Percentiles rank a stretch among this genome's conserved stretches.
Conservation (phyloP, 1,139 yeast genomes). For the Pichia terricola region DNA sequence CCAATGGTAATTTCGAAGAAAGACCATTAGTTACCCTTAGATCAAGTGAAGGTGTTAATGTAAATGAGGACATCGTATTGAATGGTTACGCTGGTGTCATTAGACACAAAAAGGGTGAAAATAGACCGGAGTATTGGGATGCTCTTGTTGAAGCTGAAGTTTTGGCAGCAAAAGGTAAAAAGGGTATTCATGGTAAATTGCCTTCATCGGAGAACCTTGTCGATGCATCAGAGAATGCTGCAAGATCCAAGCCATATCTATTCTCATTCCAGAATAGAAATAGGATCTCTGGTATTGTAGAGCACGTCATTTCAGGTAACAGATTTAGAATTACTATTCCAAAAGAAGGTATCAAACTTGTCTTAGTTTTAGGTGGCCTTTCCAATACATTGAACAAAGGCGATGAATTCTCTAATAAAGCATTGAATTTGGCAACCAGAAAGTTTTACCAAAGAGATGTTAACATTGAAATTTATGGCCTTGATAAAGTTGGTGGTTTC, state of each 20-base stretch:
- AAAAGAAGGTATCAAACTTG: conserved; percentile 59
- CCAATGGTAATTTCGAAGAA: conserved; percentile 53
- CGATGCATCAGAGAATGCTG: conserved; percentile 68
- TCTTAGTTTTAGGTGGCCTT: conserved; percentile 71
- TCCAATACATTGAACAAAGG: conserved; percentile 36
- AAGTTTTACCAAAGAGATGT: conserved; percentile 65
- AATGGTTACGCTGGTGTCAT: conserved; percentile 73
- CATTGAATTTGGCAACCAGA: conserved; percentile 45
- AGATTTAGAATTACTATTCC: conserved; percentile 62
- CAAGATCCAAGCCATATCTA: conserved; percentile 67
- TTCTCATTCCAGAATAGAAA: conserved; percentile 62
- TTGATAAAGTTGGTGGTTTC: conserved; percentile 75
- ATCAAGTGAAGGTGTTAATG: conserved; percentile 39
- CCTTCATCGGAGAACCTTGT: conserved; percentile 55
- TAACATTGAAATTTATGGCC: conserved; percentile 55
- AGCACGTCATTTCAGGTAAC: conserved; percentile 57
- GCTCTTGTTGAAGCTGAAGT: conserved; percentile 61
- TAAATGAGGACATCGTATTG: conserved; percentile 53
- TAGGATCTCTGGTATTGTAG: conserved; percentile 59
- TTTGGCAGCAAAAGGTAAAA: conserved; percentile 43
- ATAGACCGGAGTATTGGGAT: conserved; percentile 74
- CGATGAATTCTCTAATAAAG: conserved; percentile 38
- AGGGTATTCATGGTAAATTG: conserved; percentile 55
- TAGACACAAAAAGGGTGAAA: conserved; percentile 66
- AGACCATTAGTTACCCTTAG: conserved; percentile 55